phyloP scores from a whole-genome alignment of 495 filamentous ascomycete species.

The Pseudevernia furfuracea region DNA sequence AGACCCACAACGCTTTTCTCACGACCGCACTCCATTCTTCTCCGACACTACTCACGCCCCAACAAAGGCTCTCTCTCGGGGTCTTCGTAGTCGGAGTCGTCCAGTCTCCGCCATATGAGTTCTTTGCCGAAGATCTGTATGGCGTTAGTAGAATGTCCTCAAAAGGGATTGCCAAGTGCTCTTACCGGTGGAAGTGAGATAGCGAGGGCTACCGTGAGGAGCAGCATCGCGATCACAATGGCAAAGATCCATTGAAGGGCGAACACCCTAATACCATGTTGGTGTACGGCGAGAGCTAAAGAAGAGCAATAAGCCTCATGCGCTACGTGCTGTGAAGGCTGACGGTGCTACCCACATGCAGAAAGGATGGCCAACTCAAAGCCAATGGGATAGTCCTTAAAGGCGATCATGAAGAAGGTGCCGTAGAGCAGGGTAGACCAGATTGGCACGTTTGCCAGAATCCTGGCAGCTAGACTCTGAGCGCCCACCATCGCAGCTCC shows the following conservation, averaged over 20 bases:
- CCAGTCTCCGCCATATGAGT: slow-evolving; percentile 30
- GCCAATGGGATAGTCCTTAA: slow-evolving; percentile 78
- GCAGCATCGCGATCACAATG: slow-evolving; percentile 68
- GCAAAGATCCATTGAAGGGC: slow-evolving; percentile 89
- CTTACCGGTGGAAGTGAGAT: slow-evolving; percentile 49
- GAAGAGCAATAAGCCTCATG: not conserved
- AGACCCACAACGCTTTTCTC: not conserved
- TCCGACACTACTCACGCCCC: slow-evolving; percentile 23
- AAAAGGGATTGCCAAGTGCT: not conserved
- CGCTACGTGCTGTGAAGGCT: not conserved
- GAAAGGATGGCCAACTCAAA: slow-evolving; percentile 66
- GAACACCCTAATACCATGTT: slow-evolving; percentile 61
- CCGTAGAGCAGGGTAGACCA: slow-evolving; percentile 75
- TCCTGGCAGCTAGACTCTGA: slow-evolving; percentile 54
- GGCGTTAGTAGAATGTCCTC: not conserved
- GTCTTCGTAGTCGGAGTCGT: slow-evolving; percentile 30
- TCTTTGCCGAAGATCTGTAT: slow-evolving; percentile 48
- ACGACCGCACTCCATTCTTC: not conserved
- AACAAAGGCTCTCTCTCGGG: slow-evolving; percentile 41
- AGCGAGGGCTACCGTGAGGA: slow-evolving; percentile 56
- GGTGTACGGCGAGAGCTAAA: slow-evolving; percentile 62
- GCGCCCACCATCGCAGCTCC: slow-evolving; percentile 65
- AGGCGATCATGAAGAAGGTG: slow-evolving; percentile 56
- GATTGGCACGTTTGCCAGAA: slow-evolving; percentile 77
- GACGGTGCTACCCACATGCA: slow-evolving; percentile 38